Base-by-base conservation (phyloP, 2,329 filamentous ascomycete genomes). In the Paecilomyces dactylethromorphus region DNA sequence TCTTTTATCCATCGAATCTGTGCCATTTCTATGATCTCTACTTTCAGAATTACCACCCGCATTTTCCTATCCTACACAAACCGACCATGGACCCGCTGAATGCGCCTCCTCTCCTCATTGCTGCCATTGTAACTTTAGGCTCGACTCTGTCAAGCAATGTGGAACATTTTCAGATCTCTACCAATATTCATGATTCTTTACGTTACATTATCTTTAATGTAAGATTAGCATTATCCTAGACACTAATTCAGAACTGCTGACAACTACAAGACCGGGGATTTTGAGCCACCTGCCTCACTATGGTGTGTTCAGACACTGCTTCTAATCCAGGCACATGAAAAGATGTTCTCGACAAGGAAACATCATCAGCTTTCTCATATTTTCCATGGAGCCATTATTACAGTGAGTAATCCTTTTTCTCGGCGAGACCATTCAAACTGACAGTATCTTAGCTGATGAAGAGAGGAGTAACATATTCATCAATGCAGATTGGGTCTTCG, bases 351-450 rank as follows among this genome's bases (percentile, higher is more conserved):
- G 5, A 64, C 67, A 6, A 61, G 67, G 53, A 69, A 65, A 26
- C 67, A 67, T 52, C 66, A 68, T 56, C 65, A 69, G 56, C 60
- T 69, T 57, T 61, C 66, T 22, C 67, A 69, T 52, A 69, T 69
- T 15, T 69, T 69, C 35, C 67, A 69, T 51, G 65, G 67, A 7
- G 64, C 67, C 15, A 64, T 69, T 22, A 68, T 69, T 24, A 69
- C 67, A 2, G 60, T 67, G 33, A 59, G 54, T 50, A 13, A 24
- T 22, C 33, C 10, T 13, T 45, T 39, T n/a, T 21, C 21, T 18
- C 26, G 24, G 22, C 35, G 12, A 31, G 18, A 35, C 26, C 29
- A 52, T 31, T 39, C 3, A 26, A 22, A 39, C 51, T 53, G 31
- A 59, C 22, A 8, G 10, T 3, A 8, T 13, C 10, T 26, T 11